Evolutionary conservation across 768 basidiomycete genomes (phyloP).

Genomic region (Russula brevipes): DNA sequence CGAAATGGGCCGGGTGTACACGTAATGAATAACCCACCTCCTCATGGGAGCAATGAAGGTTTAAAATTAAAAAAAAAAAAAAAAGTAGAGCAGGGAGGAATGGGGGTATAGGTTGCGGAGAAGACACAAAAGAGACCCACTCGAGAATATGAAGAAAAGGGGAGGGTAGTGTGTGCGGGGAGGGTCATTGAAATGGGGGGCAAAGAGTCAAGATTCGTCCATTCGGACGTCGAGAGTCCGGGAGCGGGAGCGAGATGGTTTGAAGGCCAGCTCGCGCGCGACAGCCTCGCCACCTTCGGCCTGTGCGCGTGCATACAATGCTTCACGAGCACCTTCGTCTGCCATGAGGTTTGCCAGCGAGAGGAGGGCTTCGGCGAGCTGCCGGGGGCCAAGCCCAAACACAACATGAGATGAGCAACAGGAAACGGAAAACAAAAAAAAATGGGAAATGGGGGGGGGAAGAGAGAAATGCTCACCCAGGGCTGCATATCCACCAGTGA

Average conservation of each 20-base stretch:
- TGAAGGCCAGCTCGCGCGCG: slow-evolving; percentile 29
- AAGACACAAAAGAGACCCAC: background rate
- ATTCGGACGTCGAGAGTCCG: slow-evolving; percentile 13
- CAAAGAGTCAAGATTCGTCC: slow-evolving; percentile 22
- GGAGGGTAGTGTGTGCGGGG: no score
- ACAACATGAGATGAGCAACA: no score
- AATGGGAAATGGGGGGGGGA: no score
- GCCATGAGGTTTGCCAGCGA: slow-evolving; percentile 55
- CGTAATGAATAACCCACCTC: slow-evolving; percentile 7
- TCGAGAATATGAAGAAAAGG: background rate
- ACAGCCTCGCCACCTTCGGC: slow-evolving; percentile 41
- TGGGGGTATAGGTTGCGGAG: background rate
- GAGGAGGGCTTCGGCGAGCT: slow-evolving; percentile 52
- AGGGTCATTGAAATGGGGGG: no score
- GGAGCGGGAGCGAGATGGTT: background rate
- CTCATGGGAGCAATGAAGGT: background rate
- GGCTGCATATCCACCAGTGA: slow-evolving; percentile 24
- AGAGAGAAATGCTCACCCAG: slow-evolving; percentile 17
- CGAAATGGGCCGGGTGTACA: background rate
- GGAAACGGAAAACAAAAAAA: background rate
- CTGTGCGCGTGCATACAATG: slow-evolving; percentile 48
- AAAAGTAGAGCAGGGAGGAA: no score
- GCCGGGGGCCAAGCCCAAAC: background rate
- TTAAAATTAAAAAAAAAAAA: background rate
- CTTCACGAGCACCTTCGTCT: slow-evolving; percentile 45